Conservation (phyloP, 2,329 filamentous ascomycete genomes). For the Metarhizium rileyi region DNA sequence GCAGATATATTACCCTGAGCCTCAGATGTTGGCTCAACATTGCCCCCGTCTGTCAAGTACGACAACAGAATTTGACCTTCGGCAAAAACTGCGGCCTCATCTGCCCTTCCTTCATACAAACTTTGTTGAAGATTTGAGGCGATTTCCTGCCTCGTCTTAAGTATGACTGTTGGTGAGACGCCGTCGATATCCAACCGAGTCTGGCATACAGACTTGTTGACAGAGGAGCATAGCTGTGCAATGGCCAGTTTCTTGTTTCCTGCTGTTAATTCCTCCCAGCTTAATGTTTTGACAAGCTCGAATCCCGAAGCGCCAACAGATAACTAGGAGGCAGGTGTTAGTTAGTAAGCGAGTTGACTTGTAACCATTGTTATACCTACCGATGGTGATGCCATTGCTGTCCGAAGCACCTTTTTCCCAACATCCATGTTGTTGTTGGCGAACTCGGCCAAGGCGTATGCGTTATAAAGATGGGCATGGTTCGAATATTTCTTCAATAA, state of each 20-base stretch:
- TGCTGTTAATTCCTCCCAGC: slow-evolving; percentile 53
- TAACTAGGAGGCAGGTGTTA: slow-evolving; percentile 11
- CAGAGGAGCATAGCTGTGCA: slow-evolving; percentile 29
- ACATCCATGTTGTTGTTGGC: slow-evolving; percentile 44
- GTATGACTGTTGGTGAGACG: slow-evolving; percentile 28
- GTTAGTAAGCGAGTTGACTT: not conserved
- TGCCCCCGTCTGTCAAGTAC: slow-evolving; percentile 46
- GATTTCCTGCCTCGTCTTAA: slow-evolving; percentile 47
- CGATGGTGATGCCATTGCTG: slow-evolving; percentile 40
- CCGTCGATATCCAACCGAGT: slow-evolving; percentile 8
- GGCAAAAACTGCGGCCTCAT: slow-evolving; percentile 43
- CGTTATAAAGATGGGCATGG: slow-evolving; percentile 63
- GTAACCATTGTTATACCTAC: slow-evolving; percentile 15
- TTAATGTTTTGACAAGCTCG: slow-evolving; percentile 50
- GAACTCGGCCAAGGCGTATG: slow-evolving; percentile 65
- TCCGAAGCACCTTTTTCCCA: slow-evolving; percentile 55
- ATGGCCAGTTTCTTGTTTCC: slow-evolving; percentile 25
- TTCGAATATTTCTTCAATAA: slow-evolving; percentile 60
- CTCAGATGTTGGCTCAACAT: slow-evolving; percentile 32
- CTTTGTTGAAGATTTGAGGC: slow-evolving; percentile 43
- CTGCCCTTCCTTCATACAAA: slow-evolving; percentile 37
- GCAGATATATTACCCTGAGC: slow-evolving; percentile 46
- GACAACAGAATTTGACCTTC: slow-evolving; percentile 56
- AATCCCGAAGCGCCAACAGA: slow-evolving; percentile 13
- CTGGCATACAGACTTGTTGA: slow-evolving; percentile 19